These are phyloP conservation scores for Aegilops sharonensis DNA, from an alignment of 176 grass and related monocot genomes.

Conservation along the genomic window DNA sequence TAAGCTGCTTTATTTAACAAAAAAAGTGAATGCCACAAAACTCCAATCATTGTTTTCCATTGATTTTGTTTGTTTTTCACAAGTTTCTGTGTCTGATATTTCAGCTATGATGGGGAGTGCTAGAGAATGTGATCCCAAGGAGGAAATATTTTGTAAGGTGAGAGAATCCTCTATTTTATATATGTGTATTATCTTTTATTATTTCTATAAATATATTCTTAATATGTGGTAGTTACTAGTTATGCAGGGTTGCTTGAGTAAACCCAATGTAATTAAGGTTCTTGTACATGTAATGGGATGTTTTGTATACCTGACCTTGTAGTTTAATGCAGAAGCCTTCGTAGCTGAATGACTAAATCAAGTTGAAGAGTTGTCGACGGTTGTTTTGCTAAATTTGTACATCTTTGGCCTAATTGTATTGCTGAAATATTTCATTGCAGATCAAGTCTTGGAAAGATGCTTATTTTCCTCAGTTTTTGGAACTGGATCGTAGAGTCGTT, in stretches of 20 bases:
- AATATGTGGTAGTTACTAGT: not conserved
- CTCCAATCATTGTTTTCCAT: not conserved
- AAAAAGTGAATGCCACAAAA: not conserved
- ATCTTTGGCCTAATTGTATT: not conserved
- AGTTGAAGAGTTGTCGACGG: not conserved
- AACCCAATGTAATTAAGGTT: not conserved
- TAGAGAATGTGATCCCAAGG: not conserved
- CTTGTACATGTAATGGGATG: not conserved
- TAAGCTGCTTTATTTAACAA: not conserved
- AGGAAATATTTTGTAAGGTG: constrained; percentile 31
- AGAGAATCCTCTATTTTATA: not conserved
- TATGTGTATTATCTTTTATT: not conserved
- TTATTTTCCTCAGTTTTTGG: constrained; percentile 11
- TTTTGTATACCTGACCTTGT: not conserved
- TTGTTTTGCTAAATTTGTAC: not conserved
- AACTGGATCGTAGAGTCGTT: not conserved
- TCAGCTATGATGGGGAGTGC: not conserved
- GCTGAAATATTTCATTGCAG: not conserved
- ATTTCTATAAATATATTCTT: not conserved
- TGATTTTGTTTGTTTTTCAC: not conserved
- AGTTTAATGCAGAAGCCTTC: not conserved
- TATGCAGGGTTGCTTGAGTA: not conserved
- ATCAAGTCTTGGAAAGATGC: constrained; percentile 17
- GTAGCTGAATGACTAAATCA: not conserved
- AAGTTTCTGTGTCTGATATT: not conserved